Evolutionary conservation across 176 grass and related monocot genomes (phyloP).

Genomic region (Oryza meridionalis): DNA sequence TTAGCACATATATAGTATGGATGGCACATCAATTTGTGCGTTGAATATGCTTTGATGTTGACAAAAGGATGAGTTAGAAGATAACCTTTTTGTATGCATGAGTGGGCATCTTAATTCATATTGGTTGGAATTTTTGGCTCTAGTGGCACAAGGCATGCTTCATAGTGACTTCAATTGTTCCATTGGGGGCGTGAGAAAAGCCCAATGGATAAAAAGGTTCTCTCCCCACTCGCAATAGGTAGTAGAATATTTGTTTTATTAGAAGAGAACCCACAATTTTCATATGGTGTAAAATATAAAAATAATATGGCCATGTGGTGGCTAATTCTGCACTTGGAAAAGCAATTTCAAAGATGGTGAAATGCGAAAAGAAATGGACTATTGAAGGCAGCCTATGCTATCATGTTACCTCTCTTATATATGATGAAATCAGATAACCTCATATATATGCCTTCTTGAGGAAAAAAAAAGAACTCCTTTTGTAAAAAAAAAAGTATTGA

Average conservation of each 20-base stretch:
- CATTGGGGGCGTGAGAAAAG: background rate
- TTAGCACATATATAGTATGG: slow-evolving; percentile 14
- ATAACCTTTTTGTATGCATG: background rate
- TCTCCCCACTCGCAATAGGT: background rate
- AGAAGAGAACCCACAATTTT: background rate
- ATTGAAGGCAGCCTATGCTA: background rate
- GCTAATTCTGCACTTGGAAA: background rate
- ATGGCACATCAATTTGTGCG: slow-evolving; percentile 23
- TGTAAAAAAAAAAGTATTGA: background rate
- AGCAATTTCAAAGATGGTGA: background rate
- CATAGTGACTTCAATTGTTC: background rate
- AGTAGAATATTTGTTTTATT: background rate
- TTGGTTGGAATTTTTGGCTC: background rate
- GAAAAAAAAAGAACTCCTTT: background rate
- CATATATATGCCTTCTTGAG: background rate
- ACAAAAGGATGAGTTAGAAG: background rate
- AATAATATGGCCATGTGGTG: background rate
- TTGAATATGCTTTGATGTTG: slow-evolving; percentile 36
- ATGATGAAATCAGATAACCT: background rate
- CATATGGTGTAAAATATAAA: background rate
- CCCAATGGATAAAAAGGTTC: background rate
- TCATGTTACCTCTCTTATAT: background rate
- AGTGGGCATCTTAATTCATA: background rate
- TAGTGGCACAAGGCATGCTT: background rate
- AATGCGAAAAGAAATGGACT: background rate